Percentiles rank a stretch among this genome's conserved stretches.
Conservation (phyloP, 2,329 filamentous ascomycete genomes). For the Paecilomyces variotii region DNA sequence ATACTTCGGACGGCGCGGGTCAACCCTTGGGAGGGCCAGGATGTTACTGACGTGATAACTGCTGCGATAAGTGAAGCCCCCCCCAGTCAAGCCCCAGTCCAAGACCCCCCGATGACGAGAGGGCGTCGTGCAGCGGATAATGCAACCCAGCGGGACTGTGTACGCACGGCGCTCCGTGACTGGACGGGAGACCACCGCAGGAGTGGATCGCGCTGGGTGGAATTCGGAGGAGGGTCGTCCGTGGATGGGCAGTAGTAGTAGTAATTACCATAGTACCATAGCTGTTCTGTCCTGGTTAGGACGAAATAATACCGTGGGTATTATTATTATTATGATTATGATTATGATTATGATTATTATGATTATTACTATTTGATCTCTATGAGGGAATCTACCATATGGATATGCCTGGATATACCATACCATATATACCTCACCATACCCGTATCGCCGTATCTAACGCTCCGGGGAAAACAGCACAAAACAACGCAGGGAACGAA, state of each 20-base stretch:
- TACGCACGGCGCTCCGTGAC: conserved; percentile 13
- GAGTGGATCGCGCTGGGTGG: conserved; percentile 1
- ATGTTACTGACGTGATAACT: neutral
- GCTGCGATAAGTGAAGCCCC: neutral
- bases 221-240: conserved; percentile 1
- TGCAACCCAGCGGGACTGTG: conserved; percentile 6
- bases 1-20: neutral
- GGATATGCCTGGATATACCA: no score
- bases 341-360: no score
- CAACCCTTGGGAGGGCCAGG: neutral
- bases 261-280: no score
- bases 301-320: no score
- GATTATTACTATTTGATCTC: no score
- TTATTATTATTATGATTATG: no score
- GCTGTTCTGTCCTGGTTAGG: no score
- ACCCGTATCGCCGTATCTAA: no score
- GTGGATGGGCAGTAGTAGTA: neutral
- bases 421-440: no score
- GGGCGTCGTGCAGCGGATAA: neutral
- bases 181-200: conserved; percentile 15
- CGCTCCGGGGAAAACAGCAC: neutral
- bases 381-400: no score
- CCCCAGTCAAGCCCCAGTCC: neutral
- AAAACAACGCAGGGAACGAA: neutral
- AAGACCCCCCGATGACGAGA: neutral